phyloP scores from a whole-genome alignment of 257 asterid species.

The Plantago major region DNA sequence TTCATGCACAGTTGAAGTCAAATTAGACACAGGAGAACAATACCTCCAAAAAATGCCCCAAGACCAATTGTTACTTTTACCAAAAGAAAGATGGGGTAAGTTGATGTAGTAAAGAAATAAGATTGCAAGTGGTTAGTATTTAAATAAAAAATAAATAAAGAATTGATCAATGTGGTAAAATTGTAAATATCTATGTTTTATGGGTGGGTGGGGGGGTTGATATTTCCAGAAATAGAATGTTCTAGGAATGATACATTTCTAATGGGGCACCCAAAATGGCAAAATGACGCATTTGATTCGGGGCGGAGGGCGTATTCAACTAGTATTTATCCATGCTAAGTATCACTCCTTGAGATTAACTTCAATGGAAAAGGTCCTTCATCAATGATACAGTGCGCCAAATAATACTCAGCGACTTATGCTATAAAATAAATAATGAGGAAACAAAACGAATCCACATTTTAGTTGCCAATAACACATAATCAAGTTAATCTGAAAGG shows the following conservation, averaged over 20 bases:
- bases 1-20: background rate
- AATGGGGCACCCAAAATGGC: background rate
- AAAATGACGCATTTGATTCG: background rate
- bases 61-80: constrained; percentile 7
- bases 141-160: no score
- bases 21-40: constrained; percentile 7
- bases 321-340: no score
- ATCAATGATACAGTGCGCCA: background rate
- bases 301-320: background rate
- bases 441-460: constrained; percentile 10
- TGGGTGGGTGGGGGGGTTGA: no score
- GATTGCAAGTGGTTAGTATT: no score
- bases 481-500: constrained; percentile 15
- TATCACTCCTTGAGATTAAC: background rate
- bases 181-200: no score
- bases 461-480: constrained; percentile 20
- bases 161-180: no score
- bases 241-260: no score
- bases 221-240: no score
- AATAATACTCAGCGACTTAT: constrained; percentile 1
- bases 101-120: no score
- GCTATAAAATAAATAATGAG: background rate
- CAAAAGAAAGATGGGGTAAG: constrained; percentile 11
- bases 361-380: background rate
- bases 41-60: constrained; percentile 9